phyloP scores from a whole-genome alignment of 2,329 filamentous ascomycete genomes.

The Alternaria ethzedia region DNA sequence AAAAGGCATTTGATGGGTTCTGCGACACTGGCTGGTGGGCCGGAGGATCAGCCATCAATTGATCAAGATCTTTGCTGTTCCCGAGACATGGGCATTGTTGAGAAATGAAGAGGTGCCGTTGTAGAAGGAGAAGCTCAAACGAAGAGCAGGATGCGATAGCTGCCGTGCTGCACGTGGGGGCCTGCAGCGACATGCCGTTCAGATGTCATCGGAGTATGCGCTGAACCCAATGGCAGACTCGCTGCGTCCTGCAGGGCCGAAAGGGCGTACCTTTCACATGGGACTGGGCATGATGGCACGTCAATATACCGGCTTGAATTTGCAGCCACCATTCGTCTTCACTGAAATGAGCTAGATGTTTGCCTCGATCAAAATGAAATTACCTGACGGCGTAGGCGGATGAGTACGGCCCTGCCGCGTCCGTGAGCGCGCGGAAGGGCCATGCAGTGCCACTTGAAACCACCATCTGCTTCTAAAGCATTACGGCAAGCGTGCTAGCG shows the following conservation, averaged over 20 bases:
- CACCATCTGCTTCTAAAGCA: slow-evolving; percentile 43
- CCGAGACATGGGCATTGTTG: slow-evolving; percentile 6
- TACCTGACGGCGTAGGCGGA: slow-evolving; percentile 32
- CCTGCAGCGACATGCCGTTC: slow-evolving; percentile 2
- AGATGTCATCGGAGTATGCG: neutral
- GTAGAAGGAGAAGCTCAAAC: neutral
- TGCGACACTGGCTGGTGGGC: slow-evolving; percentile 33
- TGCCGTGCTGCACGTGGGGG: slow-evolving; percentile 13
- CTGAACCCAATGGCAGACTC: neutral
- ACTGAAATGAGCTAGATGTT: slow-evolving; percentile 2
- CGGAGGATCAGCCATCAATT: slow-evolving; percentile 7
- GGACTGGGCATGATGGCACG: neutral
- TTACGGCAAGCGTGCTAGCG: slow-evolving; percentile 44
- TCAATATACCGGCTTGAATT: neutral
- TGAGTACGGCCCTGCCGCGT: slow-evolving; percentile 35
- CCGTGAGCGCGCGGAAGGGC: slow-evolving; percentile 25
- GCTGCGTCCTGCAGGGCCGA: neutral
- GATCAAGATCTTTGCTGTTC: slow-evolving; percentile 2
- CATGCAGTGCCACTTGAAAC: slow-evolving; percentile 36
- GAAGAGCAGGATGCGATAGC: slow-evolving; percentile 1
- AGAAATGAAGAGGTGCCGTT: neutral
- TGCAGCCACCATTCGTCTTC: neutral
- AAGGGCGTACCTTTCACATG: slow-evolving; percentile 1
- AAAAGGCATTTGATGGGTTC: slow-evolving; percentile 20
- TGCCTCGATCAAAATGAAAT: slow-evolving; percentile 11